phyloP scores from a whole-genome alignment of 768 basidiomycete genomes.

The Pleurotus citrinopileatus region DNA sequence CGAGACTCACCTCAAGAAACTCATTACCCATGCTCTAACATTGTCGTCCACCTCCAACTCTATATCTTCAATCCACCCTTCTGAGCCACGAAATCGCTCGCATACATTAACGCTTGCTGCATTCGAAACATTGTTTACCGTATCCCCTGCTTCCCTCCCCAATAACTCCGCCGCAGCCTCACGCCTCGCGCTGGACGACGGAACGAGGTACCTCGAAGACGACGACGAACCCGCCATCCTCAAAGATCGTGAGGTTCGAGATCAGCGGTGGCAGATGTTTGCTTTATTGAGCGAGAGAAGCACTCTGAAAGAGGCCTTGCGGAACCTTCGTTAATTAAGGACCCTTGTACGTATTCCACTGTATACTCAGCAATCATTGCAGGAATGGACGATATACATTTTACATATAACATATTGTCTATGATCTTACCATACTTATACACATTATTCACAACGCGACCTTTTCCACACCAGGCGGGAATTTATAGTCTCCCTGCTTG shows the following conservation, averaged over 20 bases:
- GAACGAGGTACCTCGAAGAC: conserved; percentile 41
- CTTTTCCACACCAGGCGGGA: conserved; percentile 18
- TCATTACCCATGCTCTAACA: conserved; percentile 77
- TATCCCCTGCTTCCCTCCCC: conserved; percentile 76
- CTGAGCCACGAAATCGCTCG: conserved; percentile 38
- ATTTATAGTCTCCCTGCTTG: conserved; percentile 15
- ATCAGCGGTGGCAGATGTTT: conserved; percentile 76
- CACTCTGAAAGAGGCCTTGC: conserved; percentile 59
- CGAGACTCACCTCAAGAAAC: conserved; percentile 82
- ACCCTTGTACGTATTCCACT: too few relatives aligned
- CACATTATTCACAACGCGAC: conserved; percentile 1
- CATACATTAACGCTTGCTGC: conserved; percentile 57
- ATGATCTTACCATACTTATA: neutral
- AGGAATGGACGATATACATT: too few relatives aligned
- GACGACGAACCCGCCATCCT: conserved; percentile 49
- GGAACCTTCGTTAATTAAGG: conserved; percentile 15
- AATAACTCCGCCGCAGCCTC: conserved; percentile 77
- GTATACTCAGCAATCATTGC: too few relatives aligned
- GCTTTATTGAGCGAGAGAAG: conserved; percentile 74
- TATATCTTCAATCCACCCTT: conserved; percentile 71
- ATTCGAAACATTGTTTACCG: conserved; percentile 75
- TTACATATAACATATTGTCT: neutral
- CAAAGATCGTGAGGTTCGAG: conserved; percentile 62
- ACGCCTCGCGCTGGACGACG: conserved; percentile 54
- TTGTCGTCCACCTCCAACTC: conserved; percentile 74